Evolutionary conservation across 2,329 filamentous ascomycete species (phyloP).

Genomic region (Xylaria sp.): DNA sequence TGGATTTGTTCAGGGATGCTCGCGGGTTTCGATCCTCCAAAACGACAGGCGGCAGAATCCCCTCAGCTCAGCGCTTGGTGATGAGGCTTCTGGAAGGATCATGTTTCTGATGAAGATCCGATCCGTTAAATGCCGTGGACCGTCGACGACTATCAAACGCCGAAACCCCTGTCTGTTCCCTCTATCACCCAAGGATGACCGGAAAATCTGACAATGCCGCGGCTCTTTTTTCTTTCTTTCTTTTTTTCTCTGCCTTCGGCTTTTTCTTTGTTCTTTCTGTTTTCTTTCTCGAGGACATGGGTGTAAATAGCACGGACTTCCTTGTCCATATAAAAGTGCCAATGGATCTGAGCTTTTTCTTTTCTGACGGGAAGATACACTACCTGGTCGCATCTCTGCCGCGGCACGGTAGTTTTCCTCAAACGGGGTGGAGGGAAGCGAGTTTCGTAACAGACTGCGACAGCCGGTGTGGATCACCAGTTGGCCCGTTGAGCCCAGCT

Average conservation of each 20-base stretch:
- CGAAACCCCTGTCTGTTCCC: slow-evolving; percentile 15
- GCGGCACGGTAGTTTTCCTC: slow-evolving; percentile 8
- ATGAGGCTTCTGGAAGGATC: neutral
- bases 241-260: neutral
- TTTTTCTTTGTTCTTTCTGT: neutral
- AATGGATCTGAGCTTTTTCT: slow-evolving; percentile 11
- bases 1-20: neutral
- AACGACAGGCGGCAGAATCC: neutral
- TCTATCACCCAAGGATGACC: slow-evolving; percentile 13
- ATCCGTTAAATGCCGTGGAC: slow-evolving; percentile 13
- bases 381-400: neutral
- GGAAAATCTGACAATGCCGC: slow-evolving; percentile 18
- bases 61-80: neutral
- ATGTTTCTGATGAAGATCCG: neutral
- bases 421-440: slow-evolving; percentile 29
- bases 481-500: neutral
- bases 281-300: too few relatives aligned
- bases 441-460: slow-evolving; percentile 28
- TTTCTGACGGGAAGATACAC: slow-evolving; percentile 14
- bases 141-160: slow-evolving; percentile 26
- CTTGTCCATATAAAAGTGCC: slow-evolving; percentile 16
- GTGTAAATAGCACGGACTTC: slow-evolving; percentile 11
- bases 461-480: slow-evolving; percentile 11
- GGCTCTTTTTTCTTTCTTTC: neutral
- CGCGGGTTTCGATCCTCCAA: neutral